These are phyloP conservation scores for Viola pubescens DNA, from an alignment of 441 rosid genomes.

Conservation along the genomic window DNA sequence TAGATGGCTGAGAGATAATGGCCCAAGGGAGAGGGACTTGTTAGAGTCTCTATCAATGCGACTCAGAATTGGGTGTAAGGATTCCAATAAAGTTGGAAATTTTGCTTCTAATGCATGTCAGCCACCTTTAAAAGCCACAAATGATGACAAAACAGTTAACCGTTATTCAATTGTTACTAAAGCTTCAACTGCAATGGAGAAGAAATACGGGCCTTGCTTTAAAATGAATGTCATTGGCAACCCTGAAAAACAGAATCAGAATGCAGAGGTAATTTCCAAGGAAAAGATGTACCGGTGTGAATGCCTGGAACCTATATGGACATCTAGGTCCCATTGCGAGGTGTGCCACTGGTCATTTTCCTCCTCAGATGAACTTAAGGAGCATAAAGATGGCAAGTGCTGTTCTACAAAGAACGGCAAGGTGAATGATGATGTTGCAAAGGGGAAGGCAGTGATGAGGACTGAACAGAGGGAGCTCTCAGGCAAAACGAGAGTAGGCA, in stretches of 20 bases:
- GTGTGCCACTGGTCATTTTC: conserved; percentile 40
- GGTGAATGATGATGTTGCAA: conserved; percentile 16
- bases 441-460: conserved; percentile 19
- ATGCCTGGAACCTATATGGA: conserved; percentile 47
- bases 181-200: conserved; percentile 35
- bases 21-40: conserved; percentile 31
- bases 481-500: conserved; percentile 10
- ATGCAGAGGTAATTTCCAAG: conserved; percentile 8
- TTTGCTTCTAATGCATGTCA: conserved; percentile 12
- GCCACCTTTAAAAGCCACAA: conserved; percentile 7
- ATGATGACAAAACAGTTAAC: conserved; percentile 13
- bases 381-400: conserved; percentile 36
- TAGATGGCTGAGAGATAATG: conserved; percentile 37
- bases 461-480: conserved; percentile 14
- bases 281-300: conserved; percentile 33
- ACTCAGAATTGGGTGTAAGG: conserved; percentile 22
- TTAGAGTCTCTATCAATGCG: conserved; percentile 32
- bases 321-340: conserved; percentile 38
- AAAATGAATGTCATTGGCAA: conserved; percentile 14
- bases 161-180: conserved; percentile 24
- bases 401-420: conserved; percentile 21
- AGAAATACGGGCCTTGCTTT: conserved; percentile 31
- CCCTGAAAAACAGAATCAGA: conserved; percentile 17
- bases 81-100: conserved; percentile 16
- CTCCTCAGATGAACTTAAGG: conserved; percentile 25